Percentiles rank a stretch among this genome's conserved stretches.
Conservation (phyloP, 140 eudicot genomes). For the Flaveria floridana region DNA sequence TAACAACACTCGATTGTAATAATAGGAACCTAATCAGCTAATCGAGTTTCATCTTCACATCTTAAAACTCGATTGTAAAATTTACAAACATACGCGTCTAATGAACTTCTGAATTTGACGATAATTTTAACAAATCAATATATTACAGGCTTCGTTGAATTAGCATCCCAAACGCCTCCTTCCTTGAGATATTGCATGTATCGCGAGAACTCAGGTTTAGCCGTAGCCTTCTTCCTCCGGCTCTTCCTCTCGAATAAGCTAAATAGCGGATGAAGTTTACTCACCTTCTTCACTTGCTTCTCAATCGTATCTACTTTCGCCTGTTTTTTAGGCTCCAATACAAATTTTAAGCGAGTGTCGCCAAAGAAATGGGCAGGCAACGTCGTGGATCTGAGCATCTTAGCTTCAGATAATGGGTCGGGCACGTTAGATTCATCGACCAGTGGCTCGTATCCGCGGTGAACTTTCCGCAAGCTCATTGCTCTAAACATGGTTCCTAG, state of each 20-base stretch:
- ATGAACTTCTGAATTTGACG: no score
- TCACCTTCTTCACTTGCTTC: slow-evolving; percentile 57
- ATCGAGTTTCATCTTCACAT: neutral
- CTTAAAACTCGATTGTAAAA: neutral
- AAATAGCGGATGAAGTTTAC: slow-evolving; percentile 55
- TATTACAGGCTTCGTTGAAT: slow-evolving; percentile 37
- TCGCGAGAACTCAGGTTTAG: slow-evolving; percentile 72
- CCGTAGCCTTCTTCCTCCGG: slow-evolving; percentile 61
- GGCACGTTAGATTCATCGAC: slow-evolving; percentile 31
- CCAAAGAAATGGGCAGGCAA: slow-evolving; percentile 44
- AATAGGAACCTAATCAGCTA: neutral
- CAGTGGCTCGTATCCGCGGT: slow-evolving; percentile 47
- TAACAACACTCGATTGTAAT: neutral
- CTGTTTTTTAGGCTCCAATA: slow-evolving; percentile 1
- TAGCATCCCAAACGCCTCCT: slow-evolving; percentile 57
- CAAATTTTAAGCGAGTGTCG: slow-evolving; percentile 18
- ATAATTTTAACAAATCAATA: slow-evolving; percentile 12
- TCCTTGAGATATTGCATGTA: slow-evolving; percentile 68
- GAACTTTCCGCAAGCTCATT: slow-evolving; percentile 46
- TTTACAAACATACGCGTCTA: neutral
- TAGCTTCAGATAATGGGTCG: neutral
- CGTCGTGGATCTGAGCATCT: slow-evolving; percentile 45
- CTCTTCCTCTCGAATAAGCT: slow-evolving; percentile 46
- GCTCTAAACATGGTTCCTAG: slow-evolving; percentile 56
- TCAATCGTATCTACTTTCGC: slow-evolving; percentile 24